These are phyloP conservation scores for Corymbia maculata DNA, from an alignment of 345 rosid genomes.

Conservation along the genomic window DNA sequence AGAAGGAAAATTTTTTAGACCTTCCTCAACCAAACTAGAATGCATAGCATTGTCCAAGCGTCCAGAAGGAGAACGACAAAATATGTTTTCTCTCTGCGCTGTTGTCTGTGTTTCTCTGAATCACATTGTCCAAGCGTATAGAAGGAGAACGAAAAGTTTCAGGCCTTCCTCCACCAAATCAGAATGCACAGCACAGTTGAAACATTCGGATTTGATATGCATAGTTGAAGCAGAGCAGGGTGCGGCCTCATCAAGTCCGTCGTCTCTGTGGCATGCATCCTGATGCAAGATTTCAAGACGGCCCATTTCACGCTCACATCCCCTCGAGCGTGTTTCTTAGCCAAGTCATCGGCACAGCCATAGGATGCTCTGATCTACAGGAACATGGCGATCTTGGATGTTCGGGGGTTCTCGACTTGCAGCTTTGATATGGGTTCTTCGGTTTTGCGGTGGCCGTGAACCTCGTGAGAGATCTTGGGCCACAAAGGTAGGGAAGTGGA, in stretches of 20 bases:
- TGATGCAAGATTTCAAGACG: slow-evolving; percentile 95
- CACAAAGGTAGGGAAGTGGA: slow-evolving; percentile 56
- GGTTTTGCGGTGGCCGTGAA: slow-evolving; percentile 63
- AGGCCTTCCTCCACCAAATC: not conserved
- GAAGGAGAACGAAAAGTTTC: not conserved
- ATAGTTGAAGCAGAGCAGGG: slow-evolving; percentile 20
- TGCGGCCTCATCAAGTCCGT: slow-evolving; percentile 91
- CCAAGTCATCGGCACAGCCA: slow-evolving; percentile 66
- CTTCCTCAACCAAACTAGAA: too few relatives aligned
- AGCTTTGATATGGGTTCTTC: slow-evolving; percentile 63
- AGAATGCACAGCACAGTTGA: not conserved
- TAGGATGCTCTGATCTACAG: slow-evolving; percentile 90
- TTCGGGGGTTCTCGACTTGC: slow-evolving; percentile 59
- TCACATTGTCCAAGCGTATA: too few relatives aligned
- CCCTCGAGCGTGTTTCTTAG: slow-evolving; percentile 78
- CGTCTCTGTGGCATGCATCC: slow-evolving; percentile 73
- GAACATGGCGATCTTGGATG: slow-evolving; percentile 65
- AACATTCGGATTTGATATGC: not conserved
- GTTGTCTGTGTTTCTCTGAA: too few relatives aligned
- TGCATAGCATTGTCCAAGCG: too few relatives aligned
- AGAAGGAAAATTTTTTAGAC: too few relatives aligned
- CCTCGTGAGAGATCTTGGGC: slow-evolving; percentile 52
- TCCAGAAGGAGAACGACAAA: too few relatives aligned
- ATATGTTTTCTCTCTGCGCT: too few relatives aligned
- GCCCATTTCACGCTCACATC: slow-evolving; percentile 77